phyloP scores from a whole-genome alignment of 306 rosid genomes.

The Gynostemma pentaphyllum region DNA sequence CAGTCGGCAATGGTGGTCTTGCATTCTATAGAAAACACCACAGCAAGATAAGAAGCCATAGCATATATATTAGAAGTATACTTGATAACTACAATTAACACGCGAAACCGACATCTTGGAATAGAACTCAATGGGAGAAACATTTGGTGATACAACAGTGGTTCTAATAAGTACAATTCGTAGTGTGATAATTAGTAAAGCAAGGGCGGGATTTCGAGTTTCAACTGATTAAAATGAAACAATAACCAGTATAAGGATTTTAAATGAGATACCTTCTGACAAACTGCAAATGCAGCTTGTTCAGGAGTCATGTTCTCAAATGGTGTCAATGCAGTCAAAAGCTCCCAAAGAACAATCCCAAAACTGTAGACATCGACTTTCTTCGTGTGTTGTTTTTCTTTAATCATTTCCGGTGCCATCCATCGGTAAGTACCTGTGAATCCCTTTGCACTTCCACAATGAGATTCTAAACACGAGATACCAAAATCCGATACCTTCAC shows the following conservation, averaged over 20 bases:
- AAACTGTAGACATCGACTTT: slow-evolving; percentile 91
- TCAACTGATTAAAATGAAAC: no score
- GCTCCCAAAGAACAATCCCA: slow-evolving; percentile 89
- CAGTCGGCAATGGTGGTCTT: slow-evolving; percentile 71
- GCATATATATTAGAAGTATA: no score
- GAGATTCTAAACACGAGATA: slow-evolving; percentile 76
- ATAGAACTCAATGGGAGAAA: no score
- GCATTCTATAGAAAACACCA: slow-evolving; percentile 43
- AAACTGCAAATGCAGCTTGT: slow-evolving; percentile 88
- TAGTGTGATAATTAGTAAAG: no score
- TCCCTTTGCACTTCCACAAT: slow-evolving; percentile 54
- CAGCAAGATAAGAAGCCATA: not conserved
- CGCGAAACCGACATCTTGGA: no score
- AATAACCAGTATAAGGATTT: not conserved
- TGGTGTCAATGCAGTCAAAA: slow-evolving; percentile 67
- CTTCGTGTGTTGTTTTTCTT: slow-evolving; percentile 70
- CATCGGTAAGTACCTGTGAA: slow-evolving; percentile 87
- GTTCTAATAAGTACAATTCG: not conserved
- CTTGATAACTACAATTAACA: no score
- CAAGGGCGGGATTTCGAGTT: no score
- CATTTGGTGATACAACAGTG: not conserved
- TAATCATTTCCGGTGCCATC: no score
- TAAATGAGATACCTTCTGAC: slow-evolving; percentile 50
- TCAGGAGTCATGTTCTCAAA: slow-evolving; percentile 87
- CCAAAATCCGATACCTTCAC: slow-evolving; percentile 92